Conservation (phyloP, 192 early-diverging fungal genomes). For the Phlyctochytrium planicorne region DNA sequence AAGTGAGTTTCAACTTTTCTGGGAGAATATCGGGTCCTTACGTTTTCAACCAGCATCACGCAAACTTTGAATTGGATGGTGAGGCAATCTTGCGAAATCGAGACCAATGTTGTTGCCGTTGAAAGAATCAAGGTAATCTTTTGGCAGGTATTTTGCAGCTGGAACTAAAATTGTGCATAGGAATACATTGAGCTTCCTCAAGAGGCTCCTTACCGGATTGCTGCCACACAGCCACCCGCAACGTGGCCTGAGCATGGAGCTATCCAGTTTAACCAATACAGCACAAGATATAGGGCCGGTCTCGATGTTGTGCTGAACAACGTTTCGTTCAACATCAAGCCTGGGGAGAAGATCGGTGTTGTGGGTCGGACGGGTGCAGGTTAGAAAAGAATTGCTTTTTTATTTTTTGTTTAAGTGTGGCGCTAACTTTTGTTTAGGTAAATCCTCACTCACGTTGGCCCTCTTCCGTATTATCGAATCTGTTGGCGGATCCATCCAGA, state of each 20-base stretch:
- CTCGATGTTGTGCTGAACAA: constrained; percentile 75
- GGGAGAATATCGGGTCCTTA: background rate
- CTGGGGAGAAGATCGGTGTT: constrained; percentile 53
- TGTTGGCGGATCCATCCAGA: constrained; percentile 58
- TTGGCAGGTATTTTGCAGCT: too few relatives aligned
- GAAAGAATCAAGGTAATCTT: constrained; percentile 59
- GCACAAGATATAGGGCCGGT: constrained; percentile 76
- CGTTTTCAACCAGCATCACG: constrained; percentile 50
- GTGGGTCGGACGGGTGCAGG: constrained; percentile 58
- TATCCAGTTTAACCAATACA: constrained; percentile 75
- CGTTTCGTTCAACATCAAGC: constrained; percentile 35
- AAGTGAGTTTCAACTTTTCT: constrained; percentile 21
- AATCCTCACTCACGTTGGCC: constrained; percentile 72
- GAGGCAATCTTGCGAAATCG: constrained; percentile 82
- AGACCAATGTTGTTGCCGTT: constrained; percentile 56
- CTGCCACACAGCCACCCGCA: constrained; percentile 29
- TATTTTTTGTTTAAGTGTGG: background rate
- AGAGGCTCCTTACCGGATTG: constrained; percentile 71
- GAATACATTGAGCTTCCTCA: constrained; percentile 78
- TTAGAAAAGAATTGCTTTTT: constrained; percentile 12
- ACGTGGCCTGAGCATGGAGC: constrained; percentile 75
- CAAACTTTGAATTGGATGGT: constrained; percentile 87
- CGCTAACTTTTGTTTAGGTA: constrained; percentile 46
- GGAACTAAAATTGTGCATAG: too few relatives aligned
- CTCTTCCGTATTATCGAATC: constrained; percentile 82